Percentiles rank a stretch among this genome's conserved stretches.
Evolutionary conservation across 768 basidiomycete genomes (phyloP).

Genomic region (Mycena sanguinolenta): DNA sequence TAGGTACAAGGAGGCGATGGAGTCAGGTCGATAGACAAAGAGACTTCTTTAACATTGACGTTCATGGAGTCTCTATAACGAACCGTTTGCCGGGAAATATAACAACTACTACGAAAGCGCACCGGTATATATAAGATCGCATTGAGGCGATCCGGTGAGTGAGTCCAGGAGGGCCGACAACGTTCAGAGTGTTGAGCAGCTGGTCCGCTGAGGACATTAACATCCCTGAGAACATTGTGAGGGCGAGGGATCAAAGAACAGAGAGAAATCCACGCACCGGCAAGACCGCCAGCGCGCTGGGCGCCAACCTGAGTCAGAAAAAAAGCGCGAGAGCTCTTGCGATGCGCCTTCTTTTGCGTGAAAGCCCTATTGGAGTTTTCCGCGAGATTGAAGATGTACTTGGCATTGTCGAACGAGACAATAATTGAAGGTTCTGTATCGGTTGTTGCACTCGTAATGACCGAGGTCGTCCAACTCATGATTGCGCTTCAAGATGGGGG

Average conservation of each 20-base stretch:
- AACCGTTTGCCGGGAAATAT: not conserved
- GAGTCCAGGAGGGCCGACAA: constrained; percentile 72
- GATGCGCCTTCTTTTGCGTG: constrained; percentile 73
- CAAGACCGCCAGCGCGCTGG: constrained; percentile 76
- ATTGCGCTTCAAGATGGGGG: not conserved
- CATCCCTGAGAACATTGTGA: constrained; percentile 60
- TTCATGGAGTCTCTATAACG: constrained; percentile 54
- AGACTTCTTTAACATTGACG: constrained; percentile 54
- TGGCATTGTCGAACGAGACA: constrained; percentile 78
- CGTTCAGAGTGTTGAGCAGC: constrained; percentile 56
- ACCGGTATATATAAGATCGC: constrained; percentile 69
- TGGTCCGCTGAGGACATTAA: constrained; percentile 69
- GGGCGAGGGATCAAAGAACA: not conserved
- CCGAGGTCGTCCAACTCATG: constrained; percentile 76
- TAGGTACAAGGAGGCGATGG: constrained; percentile 50
- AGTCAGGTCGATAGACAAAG: constrained; percentile 32
- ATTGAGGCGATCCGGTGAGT: constrained; percentile 67
- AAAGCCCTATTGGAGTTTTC: constrained; percentile 86
- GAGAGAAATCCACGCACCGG: constrained; percentile 65
- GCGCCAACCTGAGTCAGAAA: constrained; percentile 80
- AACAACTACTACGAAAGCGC: constrained; percentile 29
- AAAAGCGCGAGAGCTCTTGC: constrained; percentile 76
- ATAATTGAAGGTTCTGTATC: constrained; percentile 88
- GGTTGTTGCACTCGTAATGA: constrained; percentile 69
- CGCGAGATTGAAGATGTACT: constrained; percentile 91